Base-by-base conservation (phyloP, 352 stramenopile species). In the Pythium aphanidermatum region DNA sequence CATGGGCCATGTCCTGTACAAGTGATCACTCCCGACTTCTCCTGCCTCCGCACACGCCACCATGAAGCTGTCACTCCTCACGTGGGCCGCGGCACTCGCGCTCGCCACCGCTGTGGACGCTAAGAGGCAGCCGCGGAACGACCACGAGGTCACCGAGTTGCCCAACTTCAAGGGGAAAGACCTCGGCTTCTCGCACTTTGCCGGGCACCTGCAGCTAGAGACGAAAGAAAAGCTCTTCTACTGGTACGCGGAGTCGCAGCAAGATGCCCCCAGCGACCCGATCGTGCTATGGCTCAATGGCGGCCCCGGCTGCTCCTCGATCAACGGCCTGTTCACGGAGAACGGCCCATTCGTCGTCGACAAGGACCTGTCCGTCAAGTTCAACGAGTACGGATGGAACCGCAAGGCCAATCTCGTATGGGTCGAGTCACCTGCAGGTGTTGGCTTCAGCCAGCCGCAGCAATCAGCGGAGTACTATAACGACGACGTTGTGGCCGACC, bases 231-330 rank as follows among this genome's bases (percentile, higher is more conserved):
- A 78, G 37, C 49, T 84, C 21, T 85, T 88, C 53, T 90, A 90
- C 55, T 87, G 74, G 75, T 82, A 83, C 45, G 46, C 75, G 5
- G 59, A 89, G 58, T 76, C 65, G 30, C 55, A 66, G 12, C 42
- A 59, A 12, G 60, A 68, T n/a, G 63, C 76, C 11, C 64, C 65
- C 14, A 74, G 34, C 7, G 79, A 83, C 38, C 87, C 87, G 23
- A 51, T 96, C 36, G 72, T 96, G 35, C 63, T 96, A 9, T 97
- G 89, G 91, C 73, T 95, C 29, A 97, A 97, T 50, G 89, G 91
- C 24, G 92, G 89, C 7, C 91, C 89, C 0, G 89, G 88, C 3
- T 95, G 83, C 55, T 82, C 76, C 10, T 94, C 74, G 12, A 58
- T 79, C 29, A 60, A 80, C 25, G 91, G 87, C 0, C 84, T 97